phyloP scores from a whole-genome alignment of 441 rosid species.

The Hura crepitans region DNA sequence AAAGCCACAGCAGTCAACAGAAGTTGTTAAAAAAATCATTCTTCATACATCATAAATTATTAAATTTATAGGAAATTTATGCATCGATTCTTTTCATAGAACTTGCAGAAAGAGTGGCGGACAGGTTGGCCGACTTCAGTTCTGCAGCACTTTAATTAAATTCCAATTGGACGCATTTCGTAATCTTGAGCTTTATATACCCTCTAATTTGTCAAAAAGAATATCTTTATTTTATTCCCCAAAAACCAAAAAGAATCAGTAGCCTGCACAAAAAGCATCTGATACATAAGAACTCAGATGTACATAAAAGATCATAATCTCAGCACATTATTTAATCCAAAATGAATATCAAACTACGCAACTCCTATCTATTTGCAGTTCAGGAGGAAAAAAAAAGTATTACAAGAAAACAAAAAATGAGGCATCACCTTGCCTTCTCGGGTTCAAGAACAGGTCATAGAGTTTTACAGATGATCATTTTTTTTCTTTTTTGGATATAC shows the following conservation, averaged over 20 bases:
- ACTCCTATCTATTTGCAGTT: neutral
- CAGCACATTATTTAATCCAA: neutral
- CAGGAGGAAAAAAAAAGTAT: neutral
- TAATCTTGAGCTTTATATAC: neutral
- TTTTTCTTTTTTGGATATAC: neutral
- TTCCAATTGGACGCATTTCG: neutral
- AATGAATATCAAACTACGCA: constrained; percentile 2
- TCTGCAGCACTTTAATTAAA: neutral
- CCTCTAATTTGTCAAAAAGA: neutral
- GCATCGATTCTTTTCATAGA: neutral
- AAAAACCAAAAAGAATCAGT: neutral
- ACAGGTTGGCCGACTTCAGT: constrained; percentile 9
- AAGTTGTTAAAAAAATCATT: too few species aligned
- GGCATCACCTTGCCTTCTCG: neutral
- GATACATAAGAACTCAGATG: neutral
- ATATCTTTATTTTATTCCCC: neutral
- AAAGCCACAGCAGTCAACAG: too few species aligned
- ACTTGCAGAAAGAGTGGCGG: constrained; percentile 11
- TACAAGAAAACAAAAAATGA: constrained; percentile 2
- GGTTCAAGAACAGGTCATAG: neutral
- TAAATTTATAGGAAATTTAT: constrained; percentile 2
- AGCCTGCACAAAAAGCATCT: neutral
- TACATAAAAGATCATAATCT: neutral
- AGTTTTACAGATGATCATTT: neutral
- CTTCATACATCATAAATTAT: neutral